A percentile compares a stretch with the other conserved stretches of the same genome.
These are phyloP conservation scores for Solidago caesia DNA, from an alignment of 129 eudicot species.

Conservation along the genomic window DNA sequence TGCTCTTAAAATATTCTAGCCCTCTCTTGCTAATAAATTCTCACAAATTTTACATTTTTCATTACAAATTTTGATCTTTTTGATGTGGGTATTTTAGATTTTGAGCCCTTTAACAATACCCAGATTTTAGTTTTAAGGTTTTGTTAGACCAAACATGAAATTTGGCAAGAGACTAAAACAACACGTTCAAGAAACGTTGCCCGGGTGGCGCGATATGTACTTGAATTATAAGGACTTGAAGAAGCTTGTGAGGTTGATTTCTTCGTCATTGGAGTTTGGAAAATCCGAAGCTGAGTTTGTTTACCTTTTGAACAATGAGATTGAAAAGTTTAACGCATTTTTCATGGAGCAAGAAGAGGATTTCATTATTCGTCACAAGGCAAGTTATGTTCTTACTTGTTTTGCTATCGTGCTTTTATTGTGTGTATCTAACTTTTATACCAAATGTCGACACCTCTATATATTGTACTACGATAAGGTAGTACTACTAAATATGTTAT, in stretches of 20 bases:
- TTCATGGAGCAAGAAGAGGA: slow-evolving; percentile 96
- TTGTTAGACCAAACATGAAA: slow-evolving; percentile 45
- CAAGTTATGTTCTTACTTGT: slow-evolving; percentile 14
- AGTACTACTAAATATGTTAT: neutral
- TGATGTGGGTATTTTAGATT: slow-evolving; percentile 21
- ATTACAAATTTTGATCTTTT: slow-evolving; percentile 6
- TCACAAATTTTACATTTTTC: slow-evolving; percentile 9
- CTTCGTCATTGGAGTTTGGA: slow-evolving; percentile 49
- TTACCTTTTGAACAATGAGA: slow-evolving; percentile 68
- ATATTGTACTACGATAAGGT: neutral
- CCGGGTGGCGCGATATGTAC: slow-evolving; percentile 78
- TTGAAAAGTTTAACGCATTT: slow-evolving; percentile 78
- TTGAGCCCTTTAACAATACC: slow-evolving; percentile 3
- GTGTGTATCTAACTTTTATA: neutral
- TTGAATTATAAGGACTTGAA: slow-evolving; percentile 78
- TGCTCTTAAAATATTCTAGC: slow-evolving; percentile 76
- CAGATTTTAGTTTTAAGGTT: slow-evolving; percentile 10
- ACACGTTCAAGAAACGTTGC: slow-evolving; percentile 74
- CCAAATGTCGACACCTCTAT: neutral
- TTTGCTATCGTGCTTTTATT: neutral
- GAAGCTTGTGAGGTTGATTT: slow-evolving; percentile 59
- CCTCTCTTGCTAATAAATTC: slow-evolving; percentile 38
- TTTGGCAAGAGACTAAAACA: slow-evolving; percentile 85
- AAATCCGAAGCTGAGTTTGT: slow-evolving; percentile 67
- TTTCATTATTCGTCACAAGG: slow-evolving; percentile 82